phyloP scores from a whole-genome alignment of 1,284 basidiomycete species.

The Irpex rosettiformis region DNA sequence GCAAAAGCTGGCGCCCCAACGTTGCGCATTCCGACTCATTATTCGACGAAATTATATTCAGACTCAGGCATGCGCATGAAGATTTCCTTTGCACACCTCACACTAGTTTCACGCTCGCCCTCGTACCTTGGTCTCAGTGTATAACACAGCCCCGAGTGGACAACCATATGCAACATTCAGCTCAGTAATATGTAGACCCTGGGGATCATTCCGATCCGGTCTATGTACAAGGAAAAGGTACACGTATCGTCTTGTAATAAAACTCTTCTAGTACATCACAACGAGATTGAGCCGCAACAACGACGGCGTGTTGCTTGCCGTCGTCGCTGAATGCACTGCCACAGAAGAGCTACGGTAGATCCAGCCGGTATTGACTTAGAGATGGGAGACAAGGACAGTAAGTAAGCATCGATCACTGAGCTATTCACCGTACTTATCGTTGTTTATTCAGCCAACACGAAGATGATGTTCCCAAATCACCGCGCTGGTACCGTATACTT shows the following conservation, averaged over 20 bases:
- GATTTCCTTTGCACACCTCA: neutral
- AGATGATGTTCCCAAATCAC: too few species aligned
- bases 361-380: neutral
- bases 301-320: neutral
- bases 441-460: too few species aligned
- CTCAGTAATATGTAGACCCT: too few species aligned
- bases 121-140: too few species aligned
- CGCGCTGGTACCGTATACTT: too few species aligned
- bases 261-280: too few species aligned
- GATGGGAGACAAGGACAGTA: neutral
- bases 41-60: too few species aligned
- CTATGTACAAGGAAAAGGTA: too few species aligned
- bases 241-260: neutral
- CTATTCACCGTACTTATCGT: too few species aligned
- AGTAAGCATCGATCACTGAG: neutral
- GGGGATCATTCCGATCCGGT: neutral
- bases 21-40: neutral
- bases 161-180: too few species aligned
- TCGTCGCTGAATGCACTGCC: neutral
- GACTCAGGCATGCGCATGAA: too few species aligned
- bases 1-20: neutral
- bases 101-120: neutral
- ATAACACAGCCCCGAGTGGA: too few species aligned
- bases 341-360: neutral
- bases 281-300: neutral